Conservation (phyloP, 2,329 filamentous ascomycete genomes). For the Aaosphaeria arxii region DNA sequence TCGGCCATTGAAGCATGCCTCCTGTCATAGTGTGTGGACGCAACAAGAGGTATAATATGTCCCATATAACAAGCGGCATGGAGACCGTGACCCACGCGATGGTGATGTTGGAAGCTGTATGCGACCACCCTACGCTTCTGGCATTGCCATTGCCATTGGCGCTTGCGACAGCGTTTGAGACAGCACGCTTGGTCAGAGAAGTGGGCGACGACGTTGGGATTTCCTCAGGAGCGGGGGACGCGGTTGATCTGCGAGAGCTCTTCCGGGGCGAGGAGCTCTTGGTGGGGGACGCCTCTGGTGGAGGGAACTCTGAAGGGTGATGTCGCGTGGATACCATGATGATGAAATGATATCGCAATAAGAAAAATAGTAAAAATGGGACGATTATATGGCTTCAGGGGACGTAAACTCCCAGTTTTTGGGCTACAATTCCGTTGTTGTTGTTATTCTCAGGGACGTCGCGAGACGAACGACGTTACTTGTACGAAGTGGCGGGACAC, state of each 20-base stretch:
- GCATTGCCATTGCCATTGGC: conserved; percentile 3
- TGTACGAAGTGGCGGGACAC: too few species aligned
- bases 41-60: conserved; percentile 73
- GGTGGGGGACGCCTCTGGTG: conserved; percentile 32
- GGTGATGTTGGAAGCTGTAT: conserved; percentile 58
- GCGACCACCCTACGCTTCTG: conserved; percentile 47
- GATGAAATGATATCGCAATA: neutral
- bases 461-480: too few species aligned
- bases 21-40: conserved; percentile 81
- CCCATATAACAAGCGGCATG: conserved; percentile 78
- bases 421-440: too few species aligned
- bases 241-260: conserved; percentile 29
- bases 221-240: conserved; percentile 25
- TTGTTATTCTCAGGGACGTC: too few species aligned
- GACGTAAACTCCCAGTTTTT: too few species aligned
- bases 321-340: conserved; percentile 40
- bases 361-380: too few species aligned
- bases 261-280: conserved; percentile 24
- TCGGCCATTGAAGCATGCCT: conserved; percentile 65
- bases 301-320: conserved; percentile 35
- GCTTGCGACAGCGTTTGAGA: conserved; percentile 13
- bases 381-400: too few species aligned
- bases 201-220: conserved; percentile 14
- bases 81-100: conserved; percentile 73
- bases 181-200: conserved; percentile 21